Evolutionary conservation across 2,329 filamentous ascomycete genomes (phyloP).

Genomic region (Fusarium marasasianum): DNA sequence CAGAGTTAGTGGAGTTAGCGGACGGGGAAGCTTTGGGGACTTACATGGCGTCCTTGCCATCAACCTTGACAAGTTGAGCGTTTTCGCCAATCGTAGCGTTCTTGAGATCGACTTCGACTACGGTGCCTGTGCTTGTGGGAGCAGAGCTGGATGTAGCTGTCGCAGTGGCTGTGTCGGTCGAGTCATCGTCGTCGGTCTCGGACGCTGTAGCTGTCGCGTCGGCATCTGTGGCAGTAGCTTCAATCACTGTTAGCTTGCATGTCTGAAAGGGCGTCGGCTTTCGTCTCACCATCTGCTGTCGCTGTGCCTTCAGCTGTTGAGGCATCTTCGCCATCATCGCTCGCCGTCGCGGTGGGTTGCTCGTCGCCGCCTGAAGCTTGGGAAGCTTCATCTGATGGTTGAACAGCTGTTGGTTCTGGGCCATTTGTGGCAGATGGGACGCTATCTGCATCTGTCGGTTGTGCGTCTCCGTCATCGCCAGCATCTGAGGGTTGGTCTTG

Average conservation of each 20-base stretch:
- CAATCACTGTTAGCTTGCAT: not conserved
- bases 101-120: constrained; percentile 18
- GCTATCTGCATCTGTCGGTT: not conserved
- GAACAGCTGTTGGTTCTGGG: not conserved
- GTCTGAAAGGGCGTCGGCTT: not conserved
- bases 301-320: constrained; percentile 13
- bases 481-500: constrained; percentile 1
- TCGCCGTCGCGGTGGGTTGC: constrained; percentile 8
- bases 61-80: constrained; percentile 13
- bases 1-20: not conserved
- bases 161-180: not conserved
- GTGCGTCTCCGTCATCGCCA: not conserved
- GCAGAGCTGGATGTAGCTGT: constrained; percentile 15
- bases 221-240: constrained; percentile 18
- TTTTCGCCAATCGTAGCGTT: constrained; percentile 29
- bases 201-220: constrained; percentile 4
- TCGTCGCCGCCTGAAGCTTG: not conserved
- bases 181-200: not conserved
- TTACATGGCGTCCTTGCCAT: constrained; percentile 28
- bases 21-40: not conserved
- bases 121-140: constrained; percentile 9
- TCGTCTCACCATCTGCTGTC: constrained; percentile 16
- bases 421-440: constrained; percentile 5
- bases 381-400: constrained; percentile 6
- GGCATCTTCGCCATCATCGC: not conserved